A percentile compares a stretch with the other conserved stretches of the same genome.
Conservation (phyloP, 352 stramenopile genomes). For the Thraustochytrium sp. region DNA sequence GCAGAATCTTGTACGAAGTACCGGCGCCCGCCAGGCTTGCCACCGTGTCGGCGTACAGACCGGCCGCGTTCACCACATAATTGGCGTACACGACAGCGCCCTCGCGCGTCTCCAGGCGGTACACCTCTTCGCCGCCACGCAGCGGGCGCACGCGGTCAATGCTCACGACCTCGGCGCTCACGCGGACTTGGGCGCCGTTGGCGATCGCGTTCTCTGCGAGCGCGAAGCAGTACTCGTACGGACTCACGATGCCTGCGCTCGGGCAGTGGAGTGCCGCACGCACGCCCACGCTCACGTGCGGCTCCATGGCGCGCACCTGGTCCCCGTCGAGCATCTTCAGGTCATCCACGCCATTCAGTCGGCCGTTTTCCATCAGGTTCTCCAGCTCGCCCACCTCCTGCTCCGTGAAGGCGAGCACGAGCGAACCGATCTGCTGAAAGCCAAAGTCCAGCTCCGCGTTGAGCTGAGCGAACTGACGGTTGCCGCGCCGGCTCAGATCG, state of each 20-base stretch:
- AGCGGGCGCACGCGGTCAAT: not conserved
- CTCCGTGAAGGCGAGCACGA: conserved; percentile 35
- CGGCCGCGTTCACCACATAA: conserved; percentile 10
- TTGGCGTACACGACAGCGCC: not conserved
- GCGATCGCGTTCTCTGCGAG: conserved; percentile 23
- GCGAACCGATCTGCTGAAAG: not conserved
- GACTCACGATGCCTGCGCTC: not conserved
- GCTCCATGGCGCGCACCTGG: conserved; percentile 5
- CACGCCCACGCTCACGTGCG: conserved; percentile 24
- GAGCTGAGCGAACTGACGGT: not conserved
- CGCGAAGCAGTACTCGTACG: conserved; percentile 34
- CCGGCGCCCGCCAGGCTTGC: not conserved
- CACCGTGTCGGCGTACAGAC: conserved; percentile 3
- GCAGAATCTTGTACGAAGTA: not conserved
- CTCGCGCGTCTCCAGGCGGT: not conserved
- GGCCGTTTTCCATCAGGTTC: not conserved
- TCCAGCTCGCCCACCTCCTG: not conserved
- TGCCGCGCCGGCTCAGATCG: conserved; percentile 1
- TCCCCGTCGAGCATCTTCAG: conserved; percentile 13
- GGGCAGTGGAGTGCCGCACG: conserved; percentile 11
- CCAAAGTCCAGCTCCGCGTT: conserved; percentile 33
- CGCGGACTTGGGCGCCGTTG: not conserved
- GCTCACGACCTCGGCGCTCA: not conserved
- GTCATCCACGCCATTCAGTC: conserved; percentile 21
- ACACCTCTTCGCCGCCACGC: not conserved